Conservation (phyloP, 768 basidiomycete species). For the Xerocomellus intermedius region DNA sequence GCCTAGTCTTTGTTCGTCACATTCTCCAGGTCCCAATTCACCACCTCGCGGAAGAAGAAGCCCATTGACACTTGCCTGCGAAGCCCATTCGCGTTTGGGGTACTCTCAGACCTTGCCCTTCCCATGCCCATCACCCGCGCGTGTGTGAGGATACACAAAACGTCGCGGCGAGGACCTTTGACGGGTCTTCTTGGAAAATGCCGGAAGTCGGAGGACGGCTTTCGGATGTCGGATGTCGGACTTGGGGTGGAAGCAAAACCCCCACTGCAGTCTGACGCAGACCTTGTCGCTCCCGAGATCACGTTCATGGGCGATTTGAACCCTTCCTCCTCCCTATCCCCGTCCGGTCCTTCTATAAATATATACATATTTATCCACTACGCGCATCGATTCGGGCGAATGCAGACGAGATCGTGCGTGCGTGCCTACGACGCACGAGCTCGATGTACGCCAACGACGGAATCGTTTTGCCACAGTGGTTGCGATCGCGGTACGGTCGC, state of each 20-base stretch:
- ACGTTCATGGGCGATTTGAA: constrained; percentile 11
- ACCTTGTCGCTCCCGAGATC: constrained; percentile 29
- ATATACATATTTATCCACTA: constrained; percentile 6
- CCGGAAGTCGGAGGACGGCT: constrained; percentile 10
- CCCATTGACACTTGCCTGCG: constrained; percentile 9
- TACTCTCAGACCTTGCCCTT: not conserved
- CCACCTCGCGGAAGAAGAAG: constrained; percentile 14
- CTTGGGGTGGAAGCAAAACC: constrained; percentile 3
- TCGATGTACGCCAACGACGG: constrained; percentile 12
- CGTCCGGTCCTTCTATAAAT: constrained; percentile 14
- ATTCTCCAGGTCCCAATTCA: constrained; percentile 12
- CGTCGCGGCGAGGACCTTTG: not conserved
- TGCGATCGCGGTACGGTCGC: constrained; percentile 30
- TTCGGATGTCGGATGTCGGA: constrained; percentile 4
- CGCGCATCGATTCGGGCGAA: not conserved
- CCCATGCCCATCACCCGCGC: constrained; percentile 9
- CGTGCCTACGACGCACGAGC: not conserved
- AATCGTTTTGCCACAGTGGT: constrained; percentile 11
- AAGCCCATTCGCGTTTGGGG: constrained; percentile 15
- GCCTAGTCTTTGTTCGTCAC: constrained; percentile 16
- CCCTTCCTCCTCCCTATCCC: constrained; percentile 15
- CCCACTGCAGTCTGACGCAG: constrained; percentile 3
- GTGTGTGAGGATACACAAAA: not conserved
- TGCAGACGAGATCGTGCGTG: constrained; percentile 11
- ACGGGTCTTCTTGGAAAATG: constrained; percentile 12